Base-by-base conservation (phyloP, 2,329 filamentous ascomycete species). In the Botrytis porri region DNA sequence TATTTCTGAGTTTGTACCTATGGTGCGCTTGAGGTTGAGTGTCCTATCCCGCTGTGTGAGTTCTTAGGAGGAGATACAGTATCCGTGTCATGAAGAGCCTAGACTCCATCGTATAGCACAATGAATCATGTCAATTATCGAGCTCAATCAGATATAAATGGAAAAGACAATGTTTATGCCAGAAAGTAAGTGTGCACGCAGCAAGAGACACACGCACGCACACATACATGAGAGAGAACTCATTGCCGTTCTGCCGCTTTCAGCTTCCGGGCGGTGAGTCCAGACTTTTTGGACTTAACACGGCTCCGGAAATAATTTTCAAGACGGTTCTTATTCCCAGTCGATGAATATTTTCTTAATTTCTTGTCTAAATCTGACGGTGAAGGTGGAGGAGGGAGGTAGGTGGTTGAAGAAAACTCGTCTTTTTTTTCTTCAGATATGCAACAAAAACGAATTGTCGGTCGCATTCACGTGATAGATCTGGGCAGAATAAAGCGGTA, bases 391-490 rank as follows among this genome's bases (percentile, higher is more conserved):
- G 41, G n/a, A n/a, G n/a, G n/a, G n/a, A n/a, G n/a, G n/a, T n/a
- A n/a, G n/a, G 18, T 43, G 41, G 41, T 29, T 9, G 51, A 18
- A 18, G 6, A 57, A 32, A 32, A 57, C 6, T 57, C 6, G 32
- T 57, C n/a, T 57, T 29, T 57, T 51, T 57, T 57, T 57, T 51
- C 32, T 57, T 18, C 51, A 57, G 51, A 57, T 18, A 29, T 57
- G 51, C 51, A 57, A 57, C 51, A 57, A 57, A 48, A 57, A 29
- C 1, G 18, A 29, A 4, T 18, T 9, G n/a, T 16, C 0, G 8
- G 51, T 1, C 4, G 2, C 0, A 0, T 8, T 29, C 51, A 57
- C n/a, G 51, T 57, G 51, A 57, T 29, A 0, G 0, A 9, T 1
- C 1, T 1, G 16, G 51, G 51, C n/a, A 57, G 51, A 29, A 57